Base-by-base conservation (phyloP, 192 early-diverging fungal genomes). In the Backusella tuberculispora region DNA sequence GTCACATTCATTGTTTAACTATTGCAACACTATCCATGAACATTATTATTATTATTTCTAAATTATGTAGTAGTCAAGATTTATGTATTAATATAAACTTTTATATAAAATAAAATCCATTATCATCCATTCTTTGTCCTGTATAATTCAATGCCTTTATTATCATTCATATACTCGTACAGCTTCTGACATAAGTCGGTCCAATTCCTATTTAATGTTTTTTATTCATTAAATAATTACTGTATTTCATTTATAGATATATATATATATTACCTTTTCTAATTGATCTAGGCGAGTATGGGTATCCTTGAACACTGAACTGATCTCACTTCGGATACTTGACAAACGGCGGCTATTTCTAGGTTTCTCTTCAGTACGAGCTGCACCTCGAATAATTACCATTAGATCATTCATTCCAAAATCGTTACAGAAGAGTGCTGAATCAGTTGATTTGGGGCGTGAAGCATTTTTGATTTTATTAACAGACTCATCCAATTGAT, bases 391-490 rank as follows among this genome's bases (percentile, higher is more conserved):
- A 26, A 83, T 80, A 42, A 85, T 56, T 10, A 80, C 63, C 79
- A 85, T 76, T 6, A 85, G 63, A 47, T 83, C 84, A 46, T 85
- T 76, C 48, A 85, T 74, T 38, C 84, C 84, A 80, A 85, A 83
- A 66, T 85, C 82, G 72, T 85, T 74, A 7, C 82, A 80, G 43
- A 81, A 79, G 12, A 80, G 29, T 73, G 50, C 45, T 19, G 80
- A 81, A 48, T 81, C 68, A 48, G 69, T 70, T 6, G 46, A 40
- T n/a, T 45, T 9, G 21, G 48, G 74, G 37, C 70, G 70, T 37
- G 53, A 12, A 26, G 53, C 5, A 19, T 26, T 60, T 60, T 60
- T 60, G 19, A 60, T 60, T 60, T 38, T 65, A n/a, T 65, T 24
- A 67, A 43, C 41, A 8, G 66, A 37, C 42, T 67, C 38, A 67